A percentile compares a stretch with the other conserved stretches of the same genome.
These are phyloP conservation scores for Syzygium jambos DNA, from an alignment of 345 rosid species.

Conservation along the genomic window DNA sequence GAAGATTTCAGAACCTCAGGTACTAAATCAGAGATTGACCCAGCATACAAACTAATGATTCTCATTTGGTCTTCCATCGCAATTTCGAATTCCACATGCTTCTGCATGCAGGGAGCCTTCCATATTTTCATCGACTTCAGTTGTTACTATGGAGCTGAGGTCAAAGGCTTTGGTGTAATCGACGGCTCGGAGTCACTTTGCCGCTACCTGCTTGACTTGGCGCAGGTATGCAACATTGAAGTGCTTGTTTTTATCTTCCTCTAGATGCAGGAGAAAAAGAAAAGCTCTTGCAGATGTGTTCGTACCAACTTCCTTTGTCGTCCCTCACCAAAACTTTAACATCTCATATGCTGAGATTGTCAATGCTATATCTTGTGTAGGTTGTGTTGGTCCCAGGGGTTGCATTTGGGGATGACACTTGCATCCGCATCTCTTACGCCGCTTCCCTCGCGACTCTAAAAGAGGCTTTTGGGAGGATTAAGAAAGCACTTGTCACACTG, in stretches of 20 bases:
- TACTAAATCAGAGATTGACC: slow-evolving; percentile 1
- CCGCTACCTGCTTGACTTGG: slow-evolving; percentile 53
- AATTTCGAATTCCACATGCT: background rate
- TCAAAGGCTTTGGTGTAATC: slow-evolving; percentile 69
- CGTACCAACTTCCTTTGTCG: too few species aligned
- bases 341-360: background rate
- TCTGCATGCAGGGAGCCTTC: slow-evolving; percentile 78
- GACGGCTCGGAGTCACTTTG: slow-evolving; percentile 54
- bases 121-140: slow-evolving; percentile 85
- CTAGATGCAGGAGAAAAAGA: background rate
- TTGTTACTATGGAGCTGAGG: slow-evolving; percentile 69
- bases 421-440: slow-evolving; percentile 87
- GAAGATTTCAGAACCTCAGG: slow-evolving; percentile 86
- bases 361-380: slow-evolving; percentile 18
- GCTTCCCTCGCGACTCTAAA: slow-evolving; percentile 65
- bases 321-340: too few species aligned
- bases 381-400: slow-evolving; percentile 95
- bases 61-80: background rate
- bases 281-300: background rate
- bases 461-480: slow-evolving; percentile 75
- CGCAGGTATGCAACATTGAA: slow-evolving; percentile 27
- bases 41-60: background rate
- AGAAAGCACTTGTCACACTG: slow-evolving; percentile 53
- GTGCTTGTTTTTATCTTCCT: background rate
- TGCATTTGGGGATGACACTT: slow-evolving; percentile 87